Evolutionary conservation across 192 early-diverging fungal genomes (phyloP).

Genomic region (Coemansia sp.): DNA sequence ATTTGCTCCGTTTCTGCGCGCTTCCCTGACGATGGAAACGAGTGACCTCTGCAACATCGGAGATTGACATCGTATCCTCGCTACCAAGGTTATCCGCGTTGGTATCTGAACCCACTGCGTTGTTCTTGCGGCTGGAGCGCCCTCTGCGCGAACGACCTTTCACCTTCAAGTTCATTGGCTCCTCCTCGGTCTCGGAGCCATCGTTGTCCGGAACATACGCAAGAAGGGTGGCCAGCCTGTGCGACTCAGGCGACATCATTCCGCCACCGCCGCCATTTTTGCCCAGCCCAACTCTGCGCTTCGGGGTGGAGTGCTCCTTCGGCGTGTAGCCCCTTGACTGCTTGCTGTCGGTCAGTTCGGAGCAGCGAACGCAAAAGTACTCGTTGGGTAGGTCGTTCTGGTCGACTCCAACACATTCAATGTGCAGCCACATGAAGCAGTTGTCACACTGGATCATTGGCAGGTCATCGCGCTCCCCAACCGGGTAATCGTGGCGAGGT

Average conservation of each 20-base stretch:
- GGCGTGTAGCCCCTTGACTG: neutral
- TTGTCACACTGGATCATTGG: slow-evolving; percentile 77
- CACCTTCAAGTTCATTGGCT: slow-evolving; percentile 31
- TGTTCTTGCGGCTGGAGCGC: slow-evolving; percentile 9
- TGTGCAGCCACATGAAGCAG: slow-evolving; percentile 71
- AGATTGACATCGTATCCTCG: slow-evolving; percentile 53
- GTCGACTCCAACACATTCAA: slow-evolving; percentile 64
- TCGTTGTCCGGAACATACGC: slow-evolving; percentile 33
- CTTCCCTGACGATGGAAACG: slow-evolving; percentile 54
- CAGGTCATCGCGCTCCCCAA: slow-evolving; percentile 43
- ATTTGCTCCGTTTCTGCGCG: slow-evolving; percentile 18
- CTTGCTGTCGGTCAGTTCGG: slow-evolving; percentile 5
- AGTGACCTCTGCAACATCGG: slow-evolving; percentile 43
- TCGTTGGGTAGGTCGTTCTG: slow-evolving; percentile 59
- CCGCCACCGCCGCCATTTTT: slow-evolving; percentile 5
- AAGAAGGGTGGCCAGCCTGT: slow-evolving; percentile 44
- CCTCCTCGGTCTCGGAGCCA: slow-evolving; percentile 49
- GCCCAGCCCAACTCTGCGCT: slow-evolving; percentile 11
- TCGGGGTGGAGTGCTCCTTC: slow-evolving; percentile 16
- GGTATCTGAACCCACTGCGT: neutral
- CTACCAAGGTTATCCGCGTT: slow-evolving; percentile 12
- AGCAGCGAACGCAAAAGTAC: slow-evolving; percentile 64
- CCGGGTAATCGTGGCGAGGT: slow-evolving; percentile 42
- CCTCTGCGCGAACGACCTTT: slow-evolving; percentile 8
- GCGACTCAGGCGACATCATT: slow-evolving; percentile 48